Conservation (phyloP, 495 filamentous ascomycete genomes). For the Neurospora sp. region DNA sequence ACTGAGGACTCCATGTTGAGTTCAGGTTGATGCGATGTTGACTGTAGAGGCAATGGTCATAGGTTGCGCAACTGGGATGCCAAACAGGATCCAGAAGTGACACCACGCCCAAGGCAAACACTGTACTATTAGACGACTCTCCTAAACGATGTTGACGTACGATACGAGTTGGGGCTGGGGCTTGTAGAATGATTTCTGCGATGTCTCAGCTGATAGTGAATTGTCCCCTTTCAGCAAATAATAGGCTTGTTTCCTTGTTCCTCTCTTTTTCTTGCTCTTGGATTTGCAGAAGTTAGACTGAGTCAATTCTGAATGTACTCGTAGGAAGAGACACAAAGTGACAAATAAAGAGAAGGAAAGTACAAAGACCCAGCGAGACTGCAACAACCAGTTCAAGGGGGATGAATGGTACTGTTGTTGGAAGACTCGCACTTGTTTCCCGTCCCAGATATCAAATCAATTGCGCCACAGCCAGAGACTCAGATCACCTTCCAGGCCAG, state of each 20-base stretch:
- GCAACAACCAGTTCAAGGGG: conserved; percentile 17
- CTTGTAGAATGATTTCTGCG: background rate
- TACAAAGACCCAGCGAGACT: conserved; percentile 27
- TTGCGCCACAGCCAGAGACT: background rate
- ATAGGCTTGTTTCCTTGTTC: conserved; percentile 7
- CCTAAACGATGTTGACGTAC: conserved; percentile 15
- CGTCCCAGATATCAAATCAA: conserved; percentile 1
- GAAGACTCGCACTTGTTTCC: background rate
- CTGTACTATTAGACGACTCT: conserved; percentile 25
- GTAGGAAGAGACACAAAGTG: conserved; percentile 30
- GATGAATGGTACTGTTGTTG: background rate
- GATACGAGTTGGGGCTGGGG: conserved; percentile 26
- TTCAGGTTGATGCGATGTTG: conserved; percentile 3
- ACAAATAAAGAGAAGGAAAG: conserved; percentile 24
- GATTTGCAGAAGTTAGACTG: conserved; percentile 33
- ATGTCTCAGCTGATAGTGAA: background rate
- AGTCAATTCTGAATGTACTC: conserved; percentile 53
- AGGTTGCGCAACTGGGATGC: background rate
- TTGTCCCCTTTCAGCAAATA: background rate
- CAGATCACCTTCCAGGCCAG: background rate
- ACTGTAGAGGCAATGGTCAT: background rate
- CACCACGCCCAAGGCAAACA: conserved; percentile 10
- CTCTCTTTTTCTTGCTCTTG: conserved; percentile 28
- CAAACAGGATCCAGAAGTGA: conserved; percentile 9
- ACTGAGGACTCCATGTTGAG: conserved; percentile 88